Evolutionary conservation across 371 early-diverging fungal genomes (phyloP).

Genomic region (Entomophthora muscae): DNA sequence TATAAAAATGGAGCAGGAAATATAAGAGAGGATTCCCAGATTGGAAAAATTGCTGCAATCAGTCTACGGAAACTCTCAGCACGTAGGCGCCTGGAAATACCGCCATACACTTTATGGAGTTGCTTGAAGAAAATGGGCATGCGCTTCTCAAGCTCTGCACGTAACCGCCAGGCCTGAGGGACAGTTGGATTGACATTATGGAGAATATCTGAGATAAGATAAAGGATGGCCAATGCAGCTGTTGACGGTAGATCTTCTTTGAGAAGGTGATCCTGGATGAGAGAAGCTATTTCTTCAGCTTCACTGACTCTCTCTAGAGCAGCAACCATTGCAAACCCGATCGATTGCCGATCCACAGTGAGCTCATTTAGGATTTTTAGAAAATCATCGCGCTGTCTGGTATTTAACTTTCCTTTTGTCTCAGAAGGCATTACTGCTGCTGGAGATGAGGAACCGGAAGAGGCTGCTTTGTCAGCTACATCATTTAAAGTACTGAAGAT

Average conservation of each 20-base stretch:
- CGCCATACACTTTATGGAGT: conserved; percentile 41
- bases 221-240: conserved; percentile 52
- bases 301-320: conserved; percentile 71
- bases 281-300: conserved; percentile 51
- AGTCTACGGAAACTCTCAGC: conserved; percentile 64
- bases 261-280: conserved; percentile 39
- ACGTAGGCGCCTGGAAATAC: conserved; percentile 49
- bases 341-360: conserved; percentile 32
- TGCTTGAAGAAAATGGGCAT: conserved; percentile 49
- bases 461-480: conserved; percentile 15
- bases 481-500: conserved; percentile 24
- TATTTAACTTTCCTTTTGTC: conserved; percentile 22
- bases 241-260: conserved; percentile 35
- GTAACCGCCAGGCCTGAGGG: conserved; percentile 72
- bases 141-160: conserved; percentile 48
- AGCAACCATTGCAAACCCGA: conserved; percentile 73
- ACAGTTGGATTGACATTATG: conserved; percentile 64
- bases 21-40: conserved; percentile 82
- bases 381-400: conserved; percentile 28
- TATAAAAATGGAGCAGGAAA: conserved; percentile 54
- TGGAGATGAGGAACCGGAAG: conserved; percentile 10
- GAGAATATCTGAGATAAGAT: conserved; percentile 69
- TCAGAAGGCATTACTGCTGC: conserved; percentile 17
- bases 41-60: conserved; percentile 37
- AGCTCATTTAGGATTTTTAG: conserved; percentile 35